A percentile compares a stretch with the other conserved stretches of the same genome.
Evolutionary conservation across 129 eudicot genomes (phyloP).

Genomic region (Flaveria sonorensis): DNA sequence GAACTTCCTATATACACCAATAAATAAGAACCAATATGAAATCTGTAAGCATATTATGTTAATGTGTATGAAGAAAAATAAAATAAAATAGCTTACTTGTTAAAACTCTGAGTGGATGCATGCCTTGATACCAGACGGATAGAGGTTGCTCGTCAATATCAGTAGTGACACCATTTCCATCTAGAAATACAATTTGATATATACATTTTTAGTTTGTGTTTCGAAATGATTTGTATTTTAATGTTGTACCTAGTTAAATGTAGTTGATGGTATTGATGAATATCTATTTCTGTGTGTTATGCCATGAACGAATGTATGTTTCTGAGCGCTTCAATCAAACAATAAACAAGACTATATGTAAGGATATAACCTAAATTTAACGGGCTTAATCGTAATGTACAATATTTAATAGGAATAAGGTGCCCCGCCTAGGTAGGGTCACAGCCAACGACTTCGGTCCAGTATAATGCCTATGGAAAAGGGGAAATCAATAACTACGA

Average conservation of each 20-base stretch:
- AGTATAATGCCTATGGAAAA: too few species aligned
- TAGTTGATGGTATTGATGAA: too few species aligned
- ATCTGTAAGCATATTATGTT: background rate
- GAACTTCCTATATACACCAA: slow-evolving; percentile 16
- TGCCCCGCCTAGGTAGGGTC: too few species aligned
- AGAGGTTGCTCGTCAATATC: slow-evolving; percentile 40
- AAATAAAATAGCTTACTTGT: slow-evolving; percentile 26
- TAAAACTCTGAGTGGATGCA: background rate
- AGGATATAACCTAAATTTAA: too few species aligned
- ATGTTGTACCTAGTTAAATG: background rate
- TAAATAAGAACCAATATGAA: background rate
- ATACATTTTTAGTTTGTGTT: background rate
- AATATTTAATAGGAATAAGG: too few species aligned
- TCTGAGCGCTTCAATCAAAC: too few species aligned
- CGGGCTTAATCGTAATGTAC: too few species aligned
- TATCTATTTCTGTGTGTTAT: too few species aligned
- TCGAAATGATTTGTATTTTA: background rate
- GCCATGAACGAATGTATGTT: too few species aligned
- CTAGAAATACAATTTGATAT: background rate
- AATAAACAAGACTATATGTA: too few species aligned
- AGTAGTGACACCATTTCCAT: background rate
- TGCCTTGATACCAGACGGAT: slow-evolving; percentile 34
- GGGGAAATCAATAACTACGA: too few species aligned
- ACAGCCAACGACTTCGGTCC: too few species aligned
- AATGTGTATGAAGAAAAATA: background rate